These are phyloP conservation scores for Calamus simplicifolius DNA, from an alignment of 176 grass and related monocot genomes.

Conservation along the genomic window DNA sequence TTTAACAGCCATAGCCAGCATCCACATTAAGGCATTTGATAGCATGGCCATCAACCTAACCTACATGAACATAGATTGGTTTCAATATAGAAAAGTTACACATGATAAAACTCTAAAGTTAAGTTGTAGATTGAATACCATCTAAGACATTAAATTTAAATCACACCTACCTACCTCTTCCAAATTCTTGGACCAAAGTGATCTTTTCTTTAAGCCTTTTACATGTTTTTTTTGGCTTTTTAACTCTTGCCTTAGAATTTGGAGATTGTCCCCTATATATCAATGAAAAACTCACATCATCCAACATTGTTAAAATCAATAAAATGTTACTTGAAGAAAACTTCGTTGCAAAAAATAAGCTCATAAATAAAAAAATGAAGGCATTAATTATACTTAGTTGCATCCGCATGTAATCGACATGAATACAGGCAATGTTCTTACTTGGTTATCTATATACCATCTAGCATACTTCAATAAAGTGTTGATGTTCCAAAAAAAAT, in stretches of 20 bases:
- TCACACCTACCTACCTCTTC: slow-evolving; percentile 72
- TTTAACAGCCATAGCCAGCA: too few relatives aligned
- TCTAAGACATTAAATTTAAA: not conserved
- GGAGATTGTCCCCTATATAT: slow-evolving; percentile 67
- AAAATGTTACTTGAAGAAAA: too few relatives aligned
- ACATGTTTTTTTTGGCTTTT: slow-evolving; percentile 90
- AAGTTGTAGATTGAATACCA: too few relatives aligned
- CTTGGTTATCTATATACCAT: too few relatives aligned
- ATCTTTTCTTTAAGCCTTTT: slow-evolving; percentile 76
- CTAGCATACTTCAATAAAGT: too few relatives aligned
- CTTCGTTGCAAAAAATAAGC: not conserved
- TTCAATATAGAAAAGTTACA: not conserved
- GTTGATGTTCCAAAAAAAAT: too few relatives aligned
- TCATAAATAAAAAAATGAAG: slow-evolving; percentile 5
- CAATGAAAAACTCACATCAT: slow-evolving; percentile 9
- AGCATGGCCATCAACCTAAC: too few relatives aligned
- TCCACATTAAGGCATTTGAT: too few relatives aligned
- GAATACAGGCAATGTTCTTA: too few relatives aligned
- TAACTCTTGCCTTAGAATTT: slow-evolving; percentile 84
- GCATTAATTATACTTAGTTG: not conserved
- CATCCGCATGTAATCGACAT: too few relatives aligned
- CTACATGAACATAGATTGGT: too few relatives aligned
- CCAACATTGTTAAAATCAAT: too few relatives aligned
- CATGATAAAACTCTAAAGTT: not conserved
- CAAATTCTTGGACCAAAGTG: slow-evolving; percentile 90